Base-by-base conservation (phyloP, 805 yeast genomes). In the Isabelozyma gotoi region DNA sequence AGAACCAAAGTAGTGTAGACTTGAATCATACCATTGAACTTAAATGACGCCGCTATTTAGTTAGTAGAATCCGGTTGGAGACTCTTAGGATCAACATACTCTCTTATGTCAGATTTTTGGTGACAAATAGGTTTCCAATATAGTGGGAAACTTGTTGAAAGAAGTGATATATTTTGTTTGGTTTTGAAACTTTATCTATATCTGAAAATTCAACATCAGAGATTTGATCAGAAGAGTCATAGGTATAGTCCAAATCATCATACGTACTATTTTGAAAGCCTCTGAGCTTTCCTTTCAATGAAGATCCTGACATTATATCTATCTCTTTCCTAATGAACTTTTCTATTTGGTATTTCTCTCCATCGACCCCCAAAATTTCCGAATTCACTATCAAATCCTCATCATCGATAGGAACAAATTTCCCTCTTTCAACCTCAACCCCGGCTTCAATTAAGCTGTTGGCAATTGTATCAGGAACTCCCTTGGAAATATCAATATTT, bases 381-480 rank as follows among this genome's bases (percentile, higher is more conserved):
- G 54, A 74, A 5, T 65, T 65, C 1, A 80, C 67, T 7, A 49
- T 47, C 43, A 81, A 52, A 33, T 81, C 82, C 0, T 62, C 54
- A 7, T 67, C 71, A 2, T 64, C 45, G 7, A 85, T 56, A 3
- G 66, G 53, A 7, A 82, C 75, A 54, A 61, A 82, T 44, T 63
- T 62, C 0, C 92, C 92, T 38, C 56, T 62, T 7, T 60, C 55
- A 0, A 65, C 69, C 6, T 65, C 57, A 4, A 78, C 82, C 0
- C 88, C 88, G 7, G 54, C 56, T 20, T 66, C 64, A 33, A 84
- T 73, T 39, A 82, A 56, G 0, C 64, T 66, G 4, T 62, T 58
- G 0, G 78, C 80, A 20, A 67, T 41, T 3, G 66, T 69, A 35
- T 51, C 45, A 12, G 85, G 84, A n/a, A 78, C 51, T 0, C 77